phyloP scores from a whole-genome alignment of 108 stramenopile species.

The Cyclotella atomus region DNA sequence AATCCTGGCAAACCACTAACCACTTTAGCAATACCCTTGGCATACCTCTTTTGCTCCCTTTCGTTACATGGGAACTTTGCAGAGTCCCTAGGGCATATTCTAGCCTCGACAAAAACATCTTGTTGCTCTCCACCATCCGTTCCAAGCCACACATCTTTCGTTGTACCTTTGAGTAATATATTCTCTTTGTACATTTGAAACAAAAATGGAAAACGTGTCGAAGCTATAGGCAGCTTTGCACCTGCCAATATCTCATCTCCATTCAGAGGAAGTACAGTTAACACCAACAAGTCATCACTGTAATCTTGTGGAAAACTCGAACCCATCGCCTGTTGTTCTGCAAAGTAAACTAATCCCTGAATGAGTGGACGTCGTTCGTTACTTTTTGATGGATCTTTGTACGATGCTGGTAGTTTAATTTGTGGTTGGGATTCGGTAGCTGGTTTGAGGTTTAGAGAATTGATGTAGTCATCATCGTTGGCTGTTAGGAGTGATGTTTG shows the following conservation, averaged over 20 bases:
- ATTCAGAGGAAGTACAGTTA: conserved; percentile 43
- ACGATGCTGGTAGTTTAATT: conserved; percentile 6
- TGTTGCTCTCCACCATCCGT: conserved; percentile 8
- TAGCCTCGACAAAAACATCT: conserved; percentile 41
- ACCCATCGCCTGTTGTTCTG: conserved; percentile 12
- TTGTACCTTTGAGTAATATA: conserved; percentile 22
- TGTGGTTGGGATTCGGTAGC: conserved; percentile 22
- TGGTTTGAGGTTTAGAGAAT: conserved; percentile 18
- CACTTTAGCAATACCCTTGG: conserved; percentile 49
- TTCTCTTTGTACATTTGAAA: conserved; percentile 53
- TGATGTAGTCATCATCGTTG: background rate
- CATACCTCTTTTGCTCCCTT: conserved; percentile 29
- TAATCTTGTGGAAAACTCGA: conserved; percentile 19
- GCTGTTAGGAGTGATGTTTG: background rate
- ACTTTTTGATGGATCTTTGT: background rate
- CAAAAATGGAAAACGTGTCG: conserved; percentile 41
- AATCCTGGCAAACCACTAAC: conserved; percentile 43
- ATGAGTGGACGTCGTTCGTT: conserved; percentile 37
- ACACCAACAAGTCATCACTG: conserved; percentile 38
- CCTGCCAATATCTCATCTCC: conserved; percentile 42
- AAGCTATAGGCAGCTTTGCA: conserved; percentile 47
- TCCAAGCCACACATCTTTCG: conserved; percentile 24
- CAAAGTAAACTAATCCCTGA: conserved; percentile 52
- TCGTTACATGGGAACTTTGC: conserved; percentile 42
- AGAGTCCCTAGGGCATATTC: conserved; percentile 45